Evolutionary conservation across 208 protist species (phyloP), one percentile per base, ranked within the genome.

Genomic region (Tritrichomonas foetus): DNA sequence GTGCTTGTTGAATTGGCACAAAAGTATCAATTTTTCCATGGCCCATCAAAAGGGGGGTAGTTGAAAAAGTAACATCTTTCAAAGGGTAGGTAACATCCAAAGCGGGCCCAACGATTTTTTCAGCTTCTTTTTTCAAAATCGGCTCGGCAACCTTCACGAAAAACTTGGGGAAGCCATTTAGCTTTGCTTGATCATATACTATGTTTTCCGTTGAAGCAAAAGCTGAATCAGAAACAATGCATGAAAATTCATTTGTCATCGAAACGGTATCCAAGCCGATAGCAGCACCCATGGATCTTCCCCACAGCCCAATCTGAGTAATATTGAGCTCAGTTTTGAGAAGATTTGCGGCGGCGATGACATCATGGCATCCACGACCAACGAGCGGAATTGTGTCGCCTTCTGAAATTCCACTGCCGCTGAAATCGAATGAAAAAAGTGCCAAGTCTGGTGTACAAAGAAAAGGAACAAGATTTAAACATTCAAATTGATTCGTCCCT

Each of bases 401-500:
- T 39, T 89, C 78, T 22, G 78, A 89, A 27, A 57, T 89, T 53
- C 78, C 78, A 30, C 78, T 53, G 0, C 78, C 78, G 33, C n/a
- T 44, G 47, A 89, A 89, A 49, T 89, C 78, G 30, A 89, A 89
- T 30, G 47, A 53, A 57, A 89, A 89, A 9, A 89, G 27, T 55
- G 78, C 78, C 20, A 89, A 30, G 16, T 89, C 78, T 14, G 25
- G 41, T 5, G 78, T 53, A 39, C 20, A 33, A 14, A 89, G 20
- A 57, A 89, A 89, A 57, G 78, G 78, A 39, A 89, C 30, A 16
- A 89, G 30, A 89, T 89, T 89, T 39, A 89, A 39, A 39, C n/a
- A 25, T 57, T 89, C 78, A 50, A 89, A 89, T 57, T 89, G 78
- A 89, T 89, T 89, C 2, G 41, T 89, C 11, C 78, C 78, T 20